phyloP scores from a whole-genome alignment of 164 flowering plant genomes.

The Liriodendron chinense region DNA sequence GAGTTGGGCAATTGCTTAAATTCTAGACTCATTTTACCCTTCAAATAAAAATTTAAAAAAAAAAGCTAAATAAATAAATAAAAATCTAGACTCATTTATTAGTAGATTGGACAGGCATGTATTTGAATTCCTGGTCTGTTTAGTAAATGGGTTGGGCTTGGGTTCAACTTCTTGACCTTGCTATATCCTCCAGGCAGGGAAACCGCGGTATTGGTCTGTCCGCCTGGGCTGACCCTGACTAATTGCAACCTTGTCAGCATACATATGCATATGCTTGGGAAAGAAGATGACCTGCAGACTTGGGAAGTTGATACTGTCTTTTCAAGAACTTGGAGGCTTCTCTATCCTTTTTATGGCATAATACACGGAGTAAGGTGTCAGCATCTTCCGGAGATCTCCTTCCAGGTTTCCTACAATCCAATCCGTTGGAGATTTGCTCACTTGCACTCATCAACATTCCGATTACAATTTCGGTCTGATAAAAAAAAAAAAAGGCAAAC shows the following conservation, averaged over 20 bases:
- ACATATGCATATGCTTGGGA: background rate
- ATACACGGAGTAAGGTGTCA: conserved; percentile 59
- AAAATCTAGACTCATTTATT: too few relatives aligned
- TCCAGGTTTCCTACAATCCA: conserved; percentile 28
- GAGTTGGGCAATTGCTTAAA: too few relatives aligned
- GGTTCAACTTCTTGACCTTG: background rate
- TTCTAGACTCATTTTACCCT: background rate
- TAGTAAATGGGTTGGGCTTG: background rate
- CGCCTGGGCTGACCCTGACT: background rate
- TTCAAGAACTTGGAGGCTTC: conserved; percentile 78
- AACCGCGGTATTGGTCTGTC: background rate
- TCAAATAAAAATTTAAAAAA: too few relatives aligned
- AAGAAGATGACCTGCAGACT: conserved; percentile 58
- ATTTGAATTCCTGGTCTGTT: background rate
- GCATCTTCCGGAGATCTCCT: conserved; percentile 44
- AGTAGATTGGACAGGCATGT: too few relatives aligned
- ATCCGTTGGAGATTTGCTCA: conserved; percentile 42
- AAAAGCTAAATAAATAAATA: too few relatives aligned
- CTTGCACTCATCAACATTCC: conserved; percentile 75
- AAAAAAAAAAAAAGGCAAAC: conserved; percentile 10
- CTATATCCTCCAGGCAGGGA: background rate
- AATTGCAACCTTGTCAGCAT: background rate
- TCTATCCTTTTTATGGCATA: conserved; percentile 81
- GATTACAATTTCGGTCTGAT: conserved; percentile 63
- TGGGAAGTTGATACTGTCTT: conserved; percentile 68